These are phyloP conservation scores for Amesomyces nigricolor DNA, from an alignment of 2,329 filamentous ascomycete species.

Conservation along the genomic window DNA sequence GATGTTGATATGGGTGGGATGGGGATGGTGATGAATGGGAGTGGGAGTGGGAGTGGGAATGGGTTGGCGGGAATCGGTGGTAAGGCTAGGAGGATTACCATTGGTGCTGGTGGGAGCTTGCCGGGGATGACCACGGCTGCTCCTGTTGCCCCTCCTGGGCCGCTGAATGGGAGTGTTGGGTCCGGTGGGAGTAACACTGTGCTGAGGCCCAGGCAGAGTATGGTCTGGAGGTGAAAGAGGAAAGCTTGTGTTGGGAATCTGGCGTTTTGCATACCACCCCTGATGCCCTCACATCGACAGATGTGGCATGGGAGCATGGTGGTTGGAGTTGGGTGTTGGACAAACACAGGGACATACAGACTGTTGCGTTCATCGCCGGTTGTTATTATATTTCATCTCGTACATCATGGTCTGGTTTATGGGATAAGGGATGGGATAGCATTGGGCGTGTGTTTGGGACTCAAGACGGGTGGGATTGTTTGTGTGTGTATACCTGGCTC, in stretches of 20 bases:
- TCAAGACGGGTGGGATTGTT: slow-evolving; percentile 4
- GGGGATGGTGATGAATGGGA: not conserved
- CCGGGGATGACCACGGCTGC: not conserved
- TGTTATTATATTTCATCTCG: not conserved
- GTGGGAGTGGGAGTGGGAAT: not conserved
- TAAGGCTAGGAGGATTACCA: slow-evolving; percentile 39
- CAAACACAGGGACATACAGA: not conserved
- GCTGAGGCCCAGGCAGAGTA: slow-evolving; percentile 13
- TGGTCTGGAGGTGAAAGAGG: slow-evolving; percentile 20
- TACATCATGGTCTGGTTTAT: slow-evolving; percentile 12
- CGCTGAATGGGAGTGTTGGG: slow-evolving; percentile 1
- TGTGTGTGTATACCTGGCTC: not conserved
- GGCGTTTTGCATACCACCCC: slow-evolving; percentile 6
- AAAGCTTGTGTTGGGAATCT: not conserved
- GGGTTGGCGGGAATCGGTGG: slow-evolving; percentile 21
- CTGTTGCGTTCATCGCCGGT: not conserved
- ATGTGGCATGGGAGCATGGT: not conserved
- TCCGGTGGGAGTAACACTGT: not conserved
- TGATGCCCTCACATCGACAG: not conserved
- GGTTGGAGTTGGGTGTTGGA: slow-evolving; percentile 3
- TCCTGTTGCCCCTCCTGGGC: not conserved
- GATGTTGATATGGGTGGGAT: no score
- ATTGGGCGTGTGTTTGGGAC: not conserved
- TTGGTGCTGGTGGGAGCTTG: slow-evolving; percentile 33
- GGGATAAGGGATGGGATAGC: not conserved